These are phyloP conservation scores for Ambrosia hybrid DNA, from an alignment of 140 eudicot genomes.

Conservation along the genomic window DNA sequence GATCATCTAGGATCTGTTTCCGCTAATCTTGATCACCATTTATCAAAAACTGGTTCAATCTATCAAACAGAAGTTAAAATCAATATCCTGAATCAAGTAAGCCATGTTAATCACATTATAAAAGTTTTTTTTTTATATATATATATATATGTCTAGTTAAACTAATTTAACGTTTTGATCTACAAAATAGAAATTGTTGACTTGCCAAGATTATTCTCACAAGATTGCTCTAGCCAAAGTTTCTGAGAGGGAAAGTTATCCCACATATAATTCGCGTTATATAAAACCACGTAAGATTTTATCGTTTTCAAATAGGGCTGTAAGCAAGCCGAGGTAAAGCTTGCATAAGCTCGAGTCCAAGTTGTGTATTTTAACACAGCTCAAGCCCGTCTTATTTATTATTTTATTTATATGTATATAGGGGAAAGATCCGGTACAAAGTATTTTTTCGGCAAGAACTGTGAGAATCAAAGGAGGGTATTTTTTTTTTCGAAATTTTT, in stretches of 20 bases:
- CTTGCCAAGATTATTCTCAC: constrained; percentile 65
- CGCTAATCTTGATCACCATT: constrained; percentile 48
- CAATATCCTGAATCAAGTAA: constrained; percentile 57
- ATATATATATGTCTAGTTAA: neutral
- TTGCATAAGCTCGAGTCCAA: neutral
- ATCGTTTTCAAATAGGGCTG: neutral
- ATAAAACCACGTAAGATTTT: constrained; percentile 55
- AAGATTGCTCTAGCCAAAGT: constrained; percentile 56
- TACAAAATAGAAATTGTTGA: constrained; percentile 47
- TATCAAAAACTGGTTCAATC: constrained; percentile 35
- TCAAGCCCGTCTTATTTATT: neutral
- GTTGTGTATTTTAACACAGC: no score
- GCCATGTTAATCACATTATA: constrained; percentile 5
- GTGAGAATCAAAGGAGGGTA: no score
- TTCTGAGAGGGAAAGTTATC: constrained; percentile 40
- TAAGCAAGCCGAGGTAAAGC: neutral
- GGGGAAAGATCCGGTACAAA: no score
- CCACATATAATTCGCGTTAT: constrained; percentile 59
- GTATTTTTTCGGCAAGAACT: no score
- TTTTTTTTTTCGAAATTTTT: no score
- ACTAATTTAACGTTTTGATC: neutral
- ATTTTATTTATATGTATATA: no score
- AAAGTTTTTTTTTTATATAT: neutral
- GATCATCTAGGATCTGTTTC: constrained; percentile 82
- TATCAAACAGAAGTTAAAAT: constrained; percentile 51